Percentiles rank a stretch among this genome's conserved stretches.
Conservation (phyloP, 83 land plant species). For the Picea engelmannii region DNA sequence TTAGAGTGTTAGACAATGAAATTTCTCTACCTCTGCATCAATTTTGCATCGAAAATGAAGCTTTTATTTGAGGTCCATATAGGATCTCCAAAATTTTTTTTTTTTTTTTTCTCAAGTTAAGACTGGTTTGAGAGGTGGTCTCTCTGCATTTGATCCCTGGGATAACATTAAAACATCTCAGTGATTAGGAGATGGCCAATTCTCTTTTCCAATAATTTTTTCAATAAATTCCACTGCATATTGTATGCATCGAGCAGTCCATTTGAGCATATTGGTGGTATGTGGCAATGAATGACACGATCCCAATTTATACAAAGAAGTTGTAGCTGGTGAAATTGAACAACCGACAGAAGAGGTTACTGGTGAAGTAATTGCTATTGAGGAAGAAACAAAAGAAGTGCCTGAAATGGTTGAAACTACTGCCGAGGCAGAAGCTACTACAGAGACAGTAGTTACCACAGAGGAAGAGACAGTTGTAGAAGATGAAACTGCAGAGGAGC, state of each 20-base stretch:
- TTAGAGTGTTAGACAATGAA: neutral
- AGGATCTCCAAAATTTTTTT: neutral
- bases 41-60: neutral
- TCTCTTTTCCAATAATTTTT: conserved; percentile 8
- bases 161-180: neutral
- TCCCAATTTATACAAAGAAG: conserved; percentile 3
- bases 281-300: neutral
- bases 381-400: neutral
- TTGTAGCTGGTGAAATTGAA: neutral
- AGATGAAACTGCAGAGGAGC: neutral
- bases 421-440: neutral
- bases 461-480: neutral
- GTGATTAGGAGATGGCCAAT: neutral
- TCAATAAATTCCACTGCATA: conserved; percentile 10
- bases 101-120: neutral
- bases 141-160: neutral
- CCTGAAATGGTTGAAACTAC: neutral
- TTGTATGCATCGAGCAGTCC: neutral
- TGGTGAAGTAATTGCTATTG: neutral
- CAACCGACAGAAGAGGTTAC: neutral
- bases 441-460: neutral
- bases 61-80: neutral
- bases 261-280: neutral
- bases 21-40: neutral
- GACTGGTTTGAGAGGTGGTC: neutral